Evolutionary conservation across 192 early-diverging fungal species (phyloP).

Genomic region (Backusella mclennaniae): DNA sequence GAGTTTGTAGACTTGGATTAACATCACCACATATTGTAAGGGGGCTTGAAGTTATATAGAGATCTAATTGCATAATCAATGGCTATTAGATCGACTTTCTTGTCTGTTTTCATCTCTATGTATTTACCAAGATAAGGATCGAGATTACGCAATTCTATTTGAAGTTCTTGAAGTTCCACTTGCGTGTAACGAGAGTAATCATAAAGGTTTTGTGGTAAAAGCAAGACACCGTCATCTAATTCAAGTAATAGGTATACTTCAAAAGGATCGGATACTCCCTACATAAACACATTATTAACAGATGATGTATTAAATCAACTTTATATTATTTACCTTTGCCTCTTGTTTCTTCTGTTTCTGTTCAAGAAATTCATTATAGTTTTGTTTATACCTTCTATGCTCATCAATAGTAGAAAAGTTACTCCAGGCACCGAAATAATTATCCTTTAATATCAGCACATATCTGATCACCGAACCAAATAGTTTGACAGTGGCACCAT

Average conservation of each 20-base stretch:
- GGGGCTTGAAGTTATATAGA: conserved; percentile 55
- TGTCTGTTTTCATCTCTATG: neutral
- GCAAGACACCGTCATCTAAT: conserved; percentile 47
- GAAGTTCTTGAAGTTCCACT: conserved; percentile 60
- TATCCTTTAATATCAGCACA: conserved; percentile 65
- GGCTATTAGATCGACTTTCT: neutral
- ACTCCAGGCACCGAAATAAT: conserved; percentile 64
- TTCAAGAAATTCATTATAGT: conserved; percentile 29
- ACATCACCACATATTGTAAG: conserved; percentile 48
- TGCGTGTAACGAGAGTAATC: conserved; percentile 49
- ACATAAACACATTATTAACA: neutral
- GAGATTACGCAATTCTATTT: conserved; percentile 60
- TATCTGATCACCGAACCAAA: conserved; percentile 69
- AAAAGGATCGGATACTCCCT: conserved; percentile 45
- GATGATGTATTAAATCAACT: neutral
- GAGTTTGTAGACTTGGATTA: conserved; percentile 21
- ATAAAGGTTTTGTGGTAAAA: conserved; percentile 62
- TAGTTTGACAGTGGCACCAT: conserved; percentile 52
- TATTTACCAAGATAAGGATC: conserved; percentile 63
- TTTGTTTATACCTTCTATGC: conserved; percentile 43
- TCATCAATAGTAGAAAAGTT: conserved; percentile 65
- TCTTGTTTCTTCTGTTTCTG: conserved; percentile 46
- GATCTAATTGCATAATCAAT: conserved; percentile 33
- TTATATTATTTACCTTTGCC: conserved; percentile 39
- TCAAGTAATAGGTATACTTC: conserved; percentile 54